Percentiles rank a stretch among this genome's conserved stretches.
phyloP scores from a whole-genome alignment of 1,284 basidiomycete genomes.

The Pholiota adiposa region DNA sequence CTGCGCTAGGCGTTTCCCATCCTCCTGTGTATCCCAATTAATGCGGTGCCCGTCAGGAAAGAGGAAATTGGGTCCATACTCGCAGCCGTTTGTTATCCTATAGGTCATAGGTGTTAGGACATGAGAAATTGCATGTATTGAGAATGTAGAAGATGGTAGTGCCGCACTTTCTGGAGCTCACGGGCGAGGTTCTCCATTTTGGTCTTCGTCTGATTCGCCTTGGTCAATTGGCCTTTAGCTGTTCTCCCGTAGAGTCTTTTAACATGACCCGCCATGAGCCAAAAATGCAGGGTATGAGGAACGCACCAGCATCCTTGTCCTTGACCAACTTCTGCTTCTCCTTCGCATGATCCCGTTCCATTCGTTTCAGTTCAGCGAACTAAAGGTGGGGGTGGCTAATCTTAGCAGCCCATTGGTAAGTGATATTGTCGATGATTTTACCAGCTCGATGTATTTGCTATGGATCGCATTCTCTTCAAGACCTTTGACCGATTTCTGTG shows the following conservation, averaged over 20 bases:
- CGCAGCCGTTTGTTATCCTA: constrained; percentile 86
- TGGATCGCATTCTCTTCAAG: constrained; percentile 80
- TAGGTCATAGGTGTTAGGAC: constrained; percentile 10
- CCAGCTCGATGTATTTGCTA: constrained; percentile 82
- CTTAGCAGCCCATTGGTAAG: constrained; percentile 13
- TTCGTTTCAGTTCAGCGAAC: constrained; percentile 83
- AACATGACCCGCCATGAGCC: neutral
- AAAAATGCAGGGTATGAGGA: constrained; percentile 13
- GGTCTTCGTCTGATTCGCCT: constrained; percentile 83
- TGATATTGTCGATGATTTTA: constrained; percentile 36
- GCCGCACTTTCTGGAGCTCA: constrained; percentile 78
- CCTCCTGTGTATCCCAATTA: constrained; percentile 56
- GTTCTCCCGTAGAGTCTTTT: constrained; percentile 13
- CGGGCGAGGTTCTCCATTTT: constrained; percentile 86
- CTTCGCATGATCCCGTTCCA: constrained; percentile 84
- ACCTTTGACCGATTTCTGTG: constrained; percentile 78
- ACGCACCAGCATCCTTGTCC: constrained; percentile 83
- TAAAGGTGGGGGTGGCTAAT: constrained; percentile 33
- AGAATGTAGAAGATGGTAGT: constrained; percentile 12
- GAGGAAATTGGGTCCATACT: constrained; percentile 45
- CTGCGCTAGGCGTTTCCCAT: constrained; percentile 75
- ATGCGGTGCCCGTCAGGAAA: constrained; percentile 11
- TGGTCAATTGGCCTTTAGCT: constrained; percentile 83
- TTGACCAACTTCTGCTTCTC: constrained; percentile 86
- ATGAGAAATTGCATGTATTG: constrained; percentile 22